Base-by-base conservation (phyloP, 768 basidiomycete genomes). In the Boletales sp. region DNA sequence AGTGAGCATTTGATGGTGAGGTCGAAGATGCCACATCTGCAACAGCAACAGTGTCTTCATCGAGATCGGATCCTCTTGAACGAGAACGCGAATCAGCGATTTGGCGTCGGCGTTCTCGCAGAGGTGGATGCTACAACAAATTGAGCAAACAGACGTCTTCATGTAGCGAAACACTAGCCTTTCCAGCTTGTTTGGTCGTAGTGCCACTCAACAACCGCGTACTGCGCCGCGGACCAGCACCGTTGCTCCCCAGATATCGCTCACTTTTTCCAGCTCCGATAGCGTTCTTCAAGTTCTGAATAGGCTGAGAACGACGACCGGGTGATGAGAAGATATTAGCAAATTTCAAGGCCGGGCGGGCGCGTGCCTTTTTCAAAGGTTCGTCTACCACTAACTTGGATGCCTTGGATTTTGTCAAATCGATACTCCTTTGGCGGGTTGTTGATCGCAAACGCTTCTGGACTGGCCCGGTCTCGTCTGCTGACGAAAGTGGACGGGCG, bases 361-460 rank as follows among this genome's bases (percentile, higher is more conserved):
- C 82, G 84, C 86, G 82, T 87, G 84, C 88, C 87, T 90, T 90
- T 86, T 87, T 88, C 78, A 78, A 74, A 69, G 82, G 80, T 70
- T 86, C 84, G 72, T 85, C 84, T 61, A 76, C 68, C 64, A 72
- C 72, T 60, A 78, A 68, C 76, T 86, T 88, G 64, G 74, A 76
- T 56, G 78, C 69, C 68, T 84, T 84, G 45, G 75, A 67, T 67
- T 81, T 83, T 54, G 72, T 68, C 59, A 63, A 41, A 64, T 73
- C 73, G 48, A 71, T 67, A 66, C 79, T 77, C 54, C 74, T 70
- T 55, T 81, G 80, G 52, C 77, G 79, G 13, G 73, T 70, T 47
- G 81, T 79, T 55, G 87, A 82, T 43, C 88, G 84, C 55, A 87
- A 67, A 64, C 82, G 83, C 73, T 91, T 91, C 56, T 80, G 76